A percentile compares a stretch with the other conserved stretches of the same genome.
Evolutionary conservation across 2,329 filamentous ascomycete species (phyloP).

Genomic region (Geosmithia morbida): DNA sequence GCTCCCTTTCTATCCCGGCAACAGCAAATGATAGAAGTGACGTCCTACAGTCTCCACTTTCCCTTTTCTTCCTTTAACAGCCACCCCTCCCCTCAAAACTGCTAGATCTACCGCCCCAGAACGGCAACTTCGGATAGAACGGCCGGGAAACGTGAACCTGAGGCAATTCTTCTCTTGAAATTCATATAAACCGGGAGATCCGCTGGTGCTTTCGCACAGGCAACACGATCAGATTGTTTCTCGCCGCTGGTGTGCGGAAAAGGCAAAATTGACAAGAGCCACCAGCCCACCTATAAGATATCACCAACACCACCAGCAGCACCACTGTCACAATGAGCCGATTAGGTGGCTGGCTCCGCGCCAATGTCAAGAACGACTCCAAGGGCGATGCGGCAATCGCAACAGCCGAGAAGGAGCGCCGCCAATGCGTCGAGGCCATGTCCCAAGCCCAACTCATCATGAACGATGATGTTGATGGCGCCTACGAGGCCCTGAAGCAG

Average conservation of each 20-base stretch:
- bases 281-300: background rate
- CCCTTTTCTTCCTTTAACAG: background rate
- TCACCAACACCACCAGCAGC: background rate
- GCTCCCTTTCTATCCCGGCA: no score
- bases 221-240: background rate
- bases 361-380: conserved; percentile 18
- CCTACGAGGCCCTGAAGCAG: conserved; percentile 57
- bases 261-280: no score
- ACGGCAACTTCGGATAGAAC: background rate
- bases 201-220: background rate
- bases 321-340: conserved; percentile 24
- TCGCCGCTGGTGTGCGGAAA: no score
- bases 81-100: background rate
- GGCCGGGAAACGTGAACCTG: background rate
- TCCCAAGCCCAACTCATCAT: conserved; percentile 59
- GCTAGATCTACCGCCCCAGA: background rate
- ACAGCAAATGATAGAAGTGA: background rate
- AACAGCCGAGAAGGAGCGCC: conserved; percentile 27
- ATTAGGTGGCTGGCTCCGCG: conserved; percentile 36
- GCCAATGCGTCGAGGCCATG: conserved; percentile 45
- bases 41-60: background rate
- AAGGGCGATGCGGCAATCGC: conserved; percentile 9
- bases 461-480: conserved; percentile 79
- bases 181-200: background rate
- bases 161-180: background rate